Conservation (phyloP, 1,284 basidiomycete species). For the Erythrobasidium hasegawianum region DNA sequence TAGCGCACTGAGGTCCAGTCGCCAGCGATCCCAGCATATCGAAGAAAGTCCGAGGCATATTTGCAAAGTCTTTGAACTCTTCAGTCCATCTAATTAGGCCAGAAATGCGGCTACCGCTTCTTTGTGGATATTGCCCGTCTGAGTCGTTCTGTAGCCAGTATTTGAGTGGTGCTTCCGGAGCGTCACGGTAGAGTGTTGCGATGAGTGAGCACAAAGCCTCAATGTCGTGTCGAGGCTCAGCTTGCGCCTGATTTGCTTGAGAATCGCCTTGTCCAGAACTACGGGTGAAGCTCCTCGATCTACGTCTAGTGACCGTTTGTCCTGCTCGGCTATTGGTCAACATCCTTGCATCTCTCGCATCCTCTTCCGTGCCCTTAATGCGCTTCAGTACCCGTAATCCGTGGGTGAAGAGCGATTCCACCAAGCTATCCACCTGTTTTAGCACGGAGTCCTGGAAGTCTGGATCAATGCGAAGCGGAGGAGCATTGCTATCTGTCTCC, state of each 20-base stretch:
- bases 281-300: constrained; percentile 36
- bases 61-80: constrained; percentile 62
- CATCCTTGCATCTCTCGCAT: constrained; percentile 55
- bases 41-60: constrained; percentile 73
- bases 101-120: constrained; percentile 62
- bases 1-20: constrained; percentile 75
- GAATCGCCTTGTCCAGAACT: constrained; percentile 40
- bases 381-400: constrained; percentile 82
- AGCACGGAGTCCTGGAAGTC: constrained; percentile 67
- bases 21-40: constrained; percentile 84
- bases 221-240: constrained; percentile 69
- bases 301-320: constrained; percentile 12
- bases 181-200: constrained; percentile 69
- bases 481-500: constrained; percentile 50
- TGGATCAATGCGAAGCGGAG: constrained; percentile 60
- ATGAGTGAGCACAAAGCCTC: constrained; percentile 78
- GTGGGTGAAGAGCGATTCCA: constrained; percentile 69
- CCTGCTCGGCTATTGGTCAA: constrained; percentile 57
- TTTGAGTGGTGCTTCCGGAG: constrained; percentile 70
- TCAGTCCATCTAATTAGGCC: constrained; percentile 82
- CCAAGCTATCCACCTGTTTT: constrained; percentile 64
- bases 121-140: constrained; percentile 48
- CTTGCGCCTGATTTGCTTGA: constrained; percentile 34
- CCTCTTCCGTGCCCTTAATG: constrained; percentile 86
- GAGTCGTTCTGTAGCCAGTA: constrained; percentile 67